Conservation (phyloP, 306 rosid species). For the Fragaria ananassa region DNA sequence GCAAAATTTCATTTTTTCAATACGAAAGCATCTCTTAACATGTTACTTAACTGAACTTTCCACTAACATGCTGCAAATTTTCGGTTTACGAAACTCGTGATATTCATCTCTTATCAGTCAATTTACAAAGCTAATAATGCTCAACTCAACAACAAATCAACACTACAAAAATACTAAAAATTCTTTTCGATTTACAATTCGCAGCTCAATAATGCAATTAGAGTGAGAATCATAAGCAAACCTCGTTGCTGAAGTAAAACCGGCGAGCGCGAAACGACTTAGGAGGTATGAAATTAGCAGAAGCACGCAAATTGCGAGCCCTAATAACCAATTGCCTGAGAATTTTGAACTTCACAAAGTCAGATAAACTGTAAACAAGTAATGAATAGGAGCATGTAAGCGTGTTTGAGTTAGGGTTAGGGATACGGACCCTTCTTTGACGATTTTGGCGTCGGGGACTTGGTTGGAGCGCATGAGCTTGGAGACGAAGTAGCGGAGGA, state of each 20-base stretch:
- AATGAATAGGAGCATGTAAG: neutral
- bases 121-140: neutral
- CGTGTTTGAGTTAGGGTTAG: neutral
- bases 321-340: constrained; percentile 79
- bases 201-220: neutral
- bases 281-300: constrained; percentile 80
- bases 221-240: constrained; percentile 19
- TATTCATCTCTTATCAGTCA: too few species aligned
- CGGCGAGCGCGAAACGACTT: constrained; percentile 88
- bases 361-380: neutral
- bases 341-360: neutral
- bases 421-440: constrained; percentile 73
- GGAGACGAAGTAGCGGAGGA: constrained; percentile 88
- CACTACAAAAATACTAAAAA: neutral
- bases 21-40: neutral
- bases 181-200: neutral
- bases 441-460: constrained; percentile 82
- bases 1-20: neutral
- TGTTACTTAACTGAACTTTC: neutral
- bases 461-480: constrained; percentile 89
- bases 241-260: constrained; percentile 80
- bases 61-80: neutral
- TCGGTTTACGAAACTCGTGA: too few species aligned
- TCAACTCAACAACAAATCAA: constrained; percentile 7
- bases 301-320: constrained; percentile 89